Conservation (phyloP, 306 rosid genomes). For the Lithocarpus polystachyus region DNA sequence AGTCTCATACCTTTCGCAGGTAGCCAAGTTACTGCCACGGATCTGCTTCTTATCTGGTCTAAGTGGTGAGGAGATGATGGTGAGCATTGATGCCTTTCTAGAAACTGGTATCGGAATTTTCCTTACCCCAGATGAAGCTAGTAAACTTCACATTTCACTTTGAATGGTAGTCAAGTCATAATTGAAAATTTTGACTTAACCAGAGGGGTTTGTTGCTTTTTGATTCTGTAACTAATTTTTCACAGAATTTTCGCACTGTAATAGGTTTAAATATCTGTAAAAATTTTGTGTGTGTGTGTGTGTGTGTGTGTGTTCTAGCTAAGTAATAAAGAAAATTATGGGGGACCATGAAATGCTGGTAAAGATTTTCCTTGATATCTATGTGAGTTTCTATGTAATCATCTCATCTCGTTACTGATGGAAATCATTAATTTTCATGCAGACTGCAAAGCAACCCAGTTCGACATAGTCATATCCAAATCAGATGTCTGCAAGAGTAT, state of each 20-base stretch:
- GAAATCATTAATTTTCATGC: conserved; percentile 19
- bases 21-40: conserved; percentile 73
- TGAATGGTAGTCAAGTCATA: background rate
- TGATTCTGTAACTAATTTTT: no score
- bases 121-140: background rate
- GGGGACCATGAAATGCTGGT: conserved; percentile 90
- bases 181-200: background rate
- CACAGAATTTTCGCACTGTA: no score
- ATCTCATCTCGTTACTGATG: background rate
- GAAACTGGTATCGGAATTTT: conserved; percentile 56
- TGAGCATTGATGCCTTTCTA: conserved; percentile 86
- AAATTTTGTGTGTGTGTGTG: no score
- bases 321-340: no score
- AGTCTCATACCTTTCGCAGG: no score
- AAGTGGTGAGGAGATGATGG: conserved; percentile 94
- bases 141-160: background rate
- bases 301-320: no score
- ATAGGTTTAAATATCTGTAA: no score
- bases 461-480: background rate
- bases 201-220: no score
- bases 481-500: background rate
- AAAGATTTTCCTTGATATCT: conserved; percentile 17
- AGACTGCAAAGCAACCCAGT: conserved; percentile 34
- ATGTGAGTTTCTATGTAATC: background rate
- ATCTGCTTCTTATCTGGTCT: conserved; percentile 94